These are phyloP conservation scores for Carex myosuroides DNA, from an alignment of 176 grass and related monocot genomes.

Conservation along the genomic window DNA sequence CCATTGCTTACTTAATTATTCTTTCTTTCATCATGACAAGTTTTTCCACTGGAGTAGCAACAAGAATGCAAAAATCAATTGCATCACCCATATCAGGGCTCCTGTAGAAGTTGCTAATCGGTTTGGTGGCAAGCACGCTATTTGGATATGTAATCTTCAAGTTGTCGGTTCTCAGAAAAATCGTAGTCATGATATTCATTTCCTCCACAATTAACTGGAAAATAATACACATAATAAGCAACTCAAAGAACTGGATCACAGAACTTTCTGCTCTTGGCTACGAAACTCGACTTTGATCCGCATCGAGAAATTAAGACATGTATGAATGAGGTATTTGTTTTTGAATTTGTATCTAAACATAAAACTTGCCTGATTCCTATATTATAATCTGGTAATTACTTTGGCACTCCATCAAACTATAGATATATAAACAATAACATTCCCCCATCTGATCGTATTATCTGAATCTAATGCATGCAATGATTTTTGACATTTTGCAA, in stretches of 20 bases:
- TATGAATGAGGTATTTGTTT: too few species aligned
- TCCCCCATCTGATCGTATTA: background rate
- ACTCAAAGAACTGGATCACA: too few species aligned
- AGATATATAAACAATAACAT: background rate
- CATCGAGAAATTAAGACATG: too few species aligned
- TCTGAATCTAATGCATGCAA: background rate
- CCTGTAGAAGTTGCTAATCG: slow-evolving; percentile 81
- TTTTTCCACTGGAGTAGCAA: slow-evolving; percentile 72
- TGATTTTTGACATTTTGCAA: background rate
- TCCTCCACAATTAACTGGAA: slow-evolving; percentile 81
- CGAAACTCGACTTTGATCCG: too few species aligned
- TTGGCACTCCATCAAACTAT: background rate
- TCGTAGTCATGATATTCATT: slow-evolving; percentile 92
- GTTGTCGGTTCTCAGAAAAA: slow-evolving; percentile 80
- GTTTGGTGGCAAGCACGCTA: slow-evolving; percentile 50
- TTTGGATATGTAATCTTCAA: slow-evolving; percentile 88
- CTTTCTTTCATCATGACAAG: slow-evolving; percentile 80
- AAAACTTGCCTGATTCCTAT: background rate
- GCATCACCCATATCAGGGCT: slow-evolving; percentile 93
- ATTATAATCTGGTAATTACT: background rate
- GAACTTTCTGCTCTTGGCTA: too few species aligned
- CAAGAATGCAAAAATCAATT: slow-evolving; percentile 67
- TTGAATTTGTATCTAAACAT: background rate
- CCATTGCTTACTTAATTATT: slow-evolving; percentile 46
- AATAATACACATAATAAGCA: background rate